Percentiles rank a stretch among this genome's conserved stretches.
Evolutionary conservation across 1,284 basidiomycete genomes (phyloP).

Genomic region (Fomitopsis schrenkii): DNA sequence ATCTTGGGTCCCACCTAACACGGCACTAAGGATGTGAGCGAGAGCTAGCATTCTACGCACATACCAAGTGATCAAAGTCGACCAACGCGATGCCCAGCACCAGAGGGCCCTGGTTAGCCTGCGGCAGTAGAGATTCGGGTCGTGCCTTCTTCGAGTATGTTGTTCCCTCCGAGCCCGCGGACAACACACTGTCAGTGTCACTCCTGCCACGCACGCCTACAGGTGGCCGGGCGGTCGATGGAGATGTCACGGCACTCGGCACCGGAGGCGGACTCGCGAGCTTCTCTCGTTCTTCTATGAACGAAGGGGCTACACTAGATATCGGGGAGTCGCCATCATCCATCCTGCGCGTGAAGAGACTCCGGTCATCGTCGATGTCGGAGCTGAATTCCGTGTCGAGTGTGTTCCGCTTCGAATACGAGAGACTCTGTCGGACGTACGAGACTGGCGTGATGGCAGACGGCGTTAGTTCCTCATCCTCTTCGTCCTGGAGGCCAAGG

Average conservation of each 20-base stretch:
- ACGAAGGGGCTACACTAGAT: slow-evolving; percentile 47
- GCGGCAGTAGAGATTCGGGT: slow-evolving; percentile 69
- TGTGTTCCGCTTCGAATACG: slow-evolving; percentile 23
- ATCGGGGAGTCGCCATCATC: slow-evolving; percentile 41
- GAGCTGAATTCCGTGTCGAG: slow-evolving; percentile 51
- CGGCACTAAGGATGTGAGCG: slow-evolving; percentile 11
- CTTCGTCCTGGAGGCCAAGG: slow-evolving; percentile 30
- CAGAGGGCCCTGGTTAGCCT: slow-evolving; percentile 53
- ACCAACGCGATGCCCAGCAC: slow-evolving; percentile 83
- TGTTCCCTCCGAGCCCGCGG: slow-evolving; percentile 52
- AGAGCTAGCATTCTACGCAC: slow-evolving; percentile 4
- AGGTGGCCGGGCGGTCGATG: slow-evolving; percentile 16
- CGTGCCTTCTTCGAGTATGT: slow-evolving; percentile 68
- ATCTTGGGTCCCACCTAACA: slow-evolving; percentile 84
- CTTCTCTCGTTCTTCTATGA: slow-evolving; percentile 36
- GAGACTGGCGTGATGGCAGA: slow-evolving; percentile 20
- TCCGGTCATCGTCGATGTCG: slow-evolving; percentile 39
- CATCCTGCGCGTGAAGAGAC: slow-evolving; percentile 39
- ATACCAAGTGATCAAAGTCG: slow-evolving; percentile 88
- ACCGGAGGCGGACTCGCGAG: slow-evolving; percentile 13
- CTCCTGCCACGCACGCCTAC: slow-evolving; percentile 31
- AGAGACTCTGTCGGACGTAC: slow-evolving; percentile 24
- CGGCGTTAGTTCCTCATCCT: slow-evolving; percentile 11
- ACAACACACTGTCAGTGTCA: slow-evolving; percentile 53
- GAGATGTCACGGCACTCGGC: slow-evolving; percentile 12